Conservation (phyloP, 805 yeast genomes). For the Metschnikowia dekortorum region DNA sequence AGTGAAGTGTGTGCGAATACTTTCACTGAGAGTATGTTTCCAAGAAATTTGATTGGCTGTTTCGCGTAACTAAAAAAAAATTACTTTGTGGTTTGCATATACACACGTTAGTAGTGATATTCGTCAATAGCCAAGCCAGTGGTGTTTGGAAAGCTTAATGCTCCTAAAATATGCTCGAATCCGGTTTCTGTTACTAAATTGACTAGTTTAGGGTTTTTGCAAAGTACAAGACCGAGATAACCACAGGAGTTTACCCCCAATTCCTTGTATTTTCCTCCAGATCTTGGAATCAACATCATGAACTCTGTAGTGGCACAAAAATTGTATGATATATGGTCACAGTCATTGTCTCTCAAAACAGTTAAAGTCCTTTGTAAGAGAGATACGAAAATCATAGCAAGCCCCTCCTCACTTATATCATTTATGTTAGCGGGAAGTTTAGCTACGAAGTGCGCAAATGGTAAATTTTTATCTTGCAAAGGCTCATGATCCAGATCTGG, state of each 20-base stretch:
- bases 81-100: slow-evolving; percentile 3
- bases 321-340: slow-evolving; percentile 63
- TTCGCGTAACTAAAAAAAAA: not conserved
- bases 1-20: slow-evolving; percentile 2
- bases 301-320: slow-evolving; percentile 76
- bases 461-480: slow-evolving; percentile 52
- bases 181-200: slow-evolving; percentile 46
- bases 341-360: slow-evolving; percentile 50
- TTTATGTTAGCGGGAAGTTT: slow-evolving; percentile 47
- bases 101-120: slow-evolving; percentile 50
- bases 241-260: slow-evolving; percentile 80
- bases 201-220: slow-evolving; percentile 58
- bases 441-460: slow-evolving; percentile 81
- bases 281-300: slow-evolving; percentile 85
- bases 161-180: slow-evolving; percentile 50
- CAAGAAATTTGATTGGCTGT: slow-evolving; percentile 14
- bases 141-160: slow-evolving; percentile 63
- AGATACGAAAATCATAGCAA: slow-evolving; percentile 67
- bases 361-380: slow-evolving; percentile 70
- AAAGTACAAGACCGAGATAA: slow-evolving; percentile 69
- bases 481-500: slow-evolving; percentile 57
- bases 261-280: slow-evolving; percentile 47
- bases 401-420: slow-evolving; percentile 46
- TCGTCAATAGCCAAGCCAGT: slow-evolving; percentile 56
- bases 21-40: slow-evolving; percentile 9